Base-by-base conservation (phyloP, 225 moss, liverwort and hornwort genomes). In the Pseudoscleropodium purum region DNA sequence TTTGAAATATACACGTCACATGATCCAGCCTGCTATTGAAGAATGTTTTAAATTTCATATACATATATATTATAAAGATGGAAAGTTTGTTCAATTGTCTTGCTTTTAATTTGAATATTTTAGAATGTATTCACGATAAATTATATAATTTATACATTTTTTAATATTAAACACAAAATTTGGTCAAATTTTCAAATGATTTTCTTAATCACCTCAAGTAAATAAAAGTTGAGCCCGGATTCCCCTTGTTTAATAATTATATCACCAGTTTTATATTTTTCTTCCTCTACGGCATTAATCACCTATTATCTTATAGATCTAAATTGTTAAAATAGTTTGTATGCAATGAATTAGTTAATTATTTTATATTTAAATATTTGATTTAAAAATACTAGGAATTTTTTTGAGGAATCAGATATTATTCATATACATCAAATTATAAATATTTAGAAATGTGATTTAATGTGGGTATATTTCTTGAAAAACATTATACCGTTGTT, bases 211-310 rank as follows among this genome's bases (percentile, higher is more conserved):
- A 99, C 99, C 96, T 99, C 99, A 64, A 97, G 86, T 34, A 97
- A 84, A 74, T 99, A 97, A 84, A 97, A 99, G 70, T 90, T 94
- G 9, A 92, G 88, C 9, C 97, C 99, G 34, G 90, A 89, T 83
- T 99, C 97, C 41, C 99, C 99, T 93, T 99, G 97, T 56, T 90
- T 93, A 47, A 99, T 96, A 10, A 97, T 94, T 9, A 81, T 86
- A 78, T 97, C 95, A 13, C 99, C 96, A 39, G 34, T 25, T 81
- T 61, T 92, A 69, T 95, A 85, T 27, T 89, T 95, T 90, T 97
- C 95, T 92, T 99, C 99, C 62, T 95, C 95, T 2, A 97, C 94
- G 1, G 96, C 96, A 64, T 99, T 94, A 90, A 99, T 89, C 41
- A 99, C 93, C 99, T 99, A 79, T 43, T 1, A 82, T 36, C 6